Evolutionary conservation across 1,284 basidiomycete genomes (phyloP), one percentile per base, ranked within the genome.

Genomic region (Marasmius oreades): DNA sequence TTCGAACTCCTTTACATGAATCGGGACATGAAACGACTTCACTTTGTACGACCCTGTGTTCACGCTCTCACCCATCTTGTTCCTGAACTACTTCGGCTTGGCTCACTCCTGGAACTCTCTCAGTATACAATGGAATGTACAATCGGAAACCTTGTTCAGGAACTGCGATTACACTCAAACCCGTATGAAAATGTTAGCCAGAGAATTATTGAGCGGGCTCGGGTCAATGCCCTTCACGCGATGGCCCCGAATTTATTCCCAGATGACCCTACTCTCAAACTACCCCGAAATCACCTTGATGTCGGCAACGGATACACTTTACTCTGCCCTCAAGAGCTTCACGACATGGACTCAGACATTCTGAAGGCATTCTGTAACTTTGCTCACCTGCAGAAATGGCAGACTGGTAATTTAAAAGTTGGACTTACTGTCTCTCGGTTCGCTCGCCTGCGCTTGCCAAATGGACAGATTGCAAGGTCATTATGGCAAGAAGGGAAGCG

Each of bases 1-100:
- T 74, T 66, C 47, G 68, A 74, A 52, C 8, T 12, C 1, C 45
- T 68, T 1, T 73, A 71, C 57, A 60, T 61, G 23, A 63, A 69
- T 47, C 61, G 66, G 1, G 16, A 16, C 8, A 12, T 46, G 0
- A 39, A 52, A 12, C 62, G 65, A 2, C 33, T 70, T 22, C 65
- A 68, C 45, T 67, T 68, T 52, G 47, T 59, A 11, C 60, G 63
- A 0, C 68, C 56, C 20, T 56, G 58, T 43, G 55, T 70, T 63
- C 36, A 37, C 36, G 5, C 36, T 5, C 36, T 37, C 0, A 10
- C 33, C 12, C 68, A 70, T 55, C 14, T 61, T 4, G 51, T 53
- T 24, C 51, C 42, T 1, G 63, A 70, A 45, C 50, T 50, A 6
- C 8, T 36, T 14, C 59, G 60, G 1, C n/a, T 64, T 28, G 68